Percentiles rank a stretch among this genome's conserved stretches.
Conservation (phyloP, 1,284 basidiomycete genomes). For the Megacollybia platyphylla region DNA sequence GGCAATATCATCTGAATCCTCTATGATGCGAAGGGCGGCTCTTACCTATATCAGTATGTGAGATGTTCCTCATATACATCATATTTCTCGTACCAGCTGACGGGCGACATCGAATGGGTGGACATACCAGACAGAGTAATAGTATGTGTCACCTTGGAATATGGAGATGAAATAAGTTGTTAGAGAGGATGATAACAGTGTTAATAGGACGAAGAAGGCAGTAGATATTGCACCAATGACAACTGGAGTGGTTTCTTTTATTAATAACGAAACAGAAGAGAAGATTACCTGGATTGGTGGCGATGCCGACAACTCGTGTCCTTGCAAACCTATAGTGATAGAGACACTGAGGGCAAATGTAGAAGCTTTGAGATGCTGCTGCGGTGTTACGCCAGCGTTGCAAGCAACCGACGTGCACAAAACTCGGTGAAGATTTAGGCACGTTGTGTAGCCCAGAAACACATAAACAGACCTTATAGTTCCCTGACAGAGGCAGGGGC, state of each 20-base stretch:
- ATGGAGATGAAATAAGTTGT: slow-evolving; percentile 52
- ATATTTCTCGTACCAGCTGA: neutral
- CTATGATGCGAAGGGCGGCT: slow-evolving; percentile 49
- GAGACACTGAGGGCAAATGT: slow-evolving; percentile 62
- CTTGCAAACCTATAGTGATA: slow-evolving; percentile 65
- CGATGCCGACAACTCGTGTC: slow-evolving; percentile 54
- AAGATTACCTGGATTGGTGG: slow-evolving; percentile 53
- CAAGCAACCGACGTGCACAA: slow-evolving; percentile 67
- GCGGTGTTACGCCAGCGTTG: slow-evolving; percentile 59
- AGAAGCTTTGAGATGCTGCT: slow-evolving; percentile 47
- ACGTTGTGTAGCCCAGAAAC: slow-evolving; percentile 2
- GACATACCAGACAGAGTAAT: slow-evolving; percentile 33
- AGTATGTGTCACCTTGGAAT: slow-evolving; percentile 30
- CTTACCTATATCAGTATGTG: slow-evolving; percentile 42
- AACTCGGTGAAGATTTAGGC: slow-evolving; percentile 22
- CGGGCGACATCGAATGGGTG: slow-evolving; percentile 37
- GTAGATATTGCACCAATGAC: slow-evolving; percentile 57
- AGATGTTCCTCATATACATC: slow-evolving; percentile 7
- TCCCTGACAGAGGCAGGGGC: slow-evolving; percentile 56
- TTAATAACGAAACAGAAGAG: neutral
- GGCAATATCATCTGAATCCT: slow-evolving; percentile 35
- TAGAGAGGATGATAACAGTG: slow-evolving; percentile 58
- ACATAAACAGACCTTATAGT: slow-evolving; percentile 67
- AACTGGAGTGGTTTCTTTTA: slow-evolving; percentile 14
- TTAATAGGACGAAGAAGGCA: slow-evolving; percentile 52